These are phyloP conservation scores for Tylopilus subfusipes DNA, from an alignment of 768 basidiomycete genomes.

Conservation along the genomic window DNA sequence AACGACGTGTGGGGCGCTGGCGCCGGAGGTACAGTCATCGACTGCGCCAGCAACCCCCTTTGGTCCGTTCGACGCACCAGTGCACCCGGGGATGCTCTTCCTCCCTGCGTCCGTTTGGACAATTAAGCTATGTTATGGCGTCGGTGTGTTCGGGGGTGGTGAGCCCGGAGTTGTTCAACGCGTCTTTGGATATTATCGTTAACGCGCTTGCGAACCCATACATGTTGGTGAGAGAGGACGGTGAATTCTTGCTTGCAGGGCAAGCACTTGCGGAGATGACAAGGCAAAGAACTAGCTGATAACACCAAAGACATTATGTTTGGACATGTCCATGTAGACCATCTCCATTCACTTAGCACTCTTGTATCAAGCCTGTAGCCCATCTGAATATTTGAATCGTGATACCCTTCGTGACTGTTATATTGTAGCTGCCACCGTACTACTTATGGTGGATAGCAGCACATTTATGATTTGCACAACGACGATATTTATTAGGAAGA, in stretches of 20 bases:
- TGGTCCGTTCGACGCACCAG: no score
- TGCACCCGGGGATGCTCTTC: no score
- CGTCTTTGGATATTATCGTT: not conserved
- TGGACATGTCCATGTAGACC: no score
- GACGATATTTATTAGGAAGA: slow-evolving; percentile 25
- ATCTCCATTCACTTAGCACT: no score
- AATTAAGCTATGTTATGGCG: not conserved
- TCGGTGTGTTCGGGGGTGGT: not conserved
- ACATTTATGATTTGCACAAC: slow-evolving; percentile 19
- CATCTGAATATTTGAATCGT: no score
- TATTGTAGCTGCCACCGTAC: not conserved
- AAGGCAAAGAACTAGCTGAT: no score
- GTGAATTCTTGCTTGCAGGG: not conserved
- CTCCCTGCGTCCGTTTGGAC: not conserved
- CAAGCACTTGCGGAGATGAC: not conserved
- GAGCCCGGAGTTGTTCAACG: not conserved
- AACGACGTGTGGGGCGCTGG: no score
- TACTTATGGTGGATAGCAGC: not conserved
- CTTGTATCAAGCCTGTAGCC: not conserved
- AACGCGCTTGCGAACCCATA: not conserved
- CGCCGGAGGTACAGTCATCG: no score
- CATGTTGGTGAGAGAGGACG: not conserved
- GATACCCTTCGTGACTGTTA: not conserved
- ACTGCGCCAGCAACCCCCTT: no score
- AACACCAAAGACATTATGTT: no score